Evolutionary conservation across 2,329 filamentous ascomycete species (phyloP).

Genomic region (Thielaviopsis punctulata): DNA sequence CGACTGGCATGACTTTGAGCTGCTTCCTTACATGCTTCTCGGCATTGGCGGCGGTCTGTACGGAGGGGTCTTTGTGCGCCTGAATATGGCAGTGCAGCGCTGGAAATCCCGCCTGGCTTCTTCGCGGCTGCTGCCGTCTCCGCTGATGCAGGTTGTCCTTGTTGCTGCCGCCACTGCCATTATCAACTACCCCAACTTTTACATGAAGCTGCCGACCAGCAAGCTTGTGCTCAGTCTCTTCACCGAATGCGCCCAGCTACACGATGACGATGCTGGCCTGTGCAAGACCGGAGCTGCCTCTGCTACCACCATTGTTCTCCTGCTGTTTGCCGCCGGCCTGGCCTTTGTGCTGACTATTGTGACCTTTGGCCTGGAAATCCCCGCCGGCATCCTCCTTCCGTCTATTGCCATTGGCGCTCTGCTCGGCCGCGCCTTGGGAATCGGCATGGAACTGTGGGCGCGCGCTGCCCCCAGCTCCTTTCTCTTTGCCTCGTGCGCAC

Average conservation of each 20-base stretch:
- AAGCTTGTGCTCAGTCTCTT: conserved; percentile 88
- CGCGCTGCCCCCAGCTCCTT: conserved; percentile 59
- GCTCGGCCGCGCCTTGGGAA: conserved; percentile 74
- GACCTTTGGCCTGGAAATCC: conserved; percentile 87
- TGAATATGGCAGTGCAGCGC: conserved; percentile 72
- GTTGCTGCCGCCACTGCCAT: conserved; percentile 69
- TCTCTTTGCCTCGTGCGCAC: conserved; percentile 63
- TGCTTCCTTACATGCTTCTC: conserved; percentile 71
- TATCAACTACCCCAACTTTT: conserved; percentile 89
- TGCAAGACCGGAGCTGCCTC: conserved; percentile 45
- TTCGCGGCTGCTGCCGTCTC: conserved; percentile 46
- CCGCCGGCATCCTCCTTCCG: conserved; percentile 86
- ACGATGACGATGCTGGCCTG: conserved; percentile 75
- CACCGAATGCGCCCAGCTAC: conserved; percentile 66
- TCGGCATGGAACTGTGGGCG: conserved; percentile 80
- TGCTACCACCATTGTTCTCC: conserved; percentile 63
- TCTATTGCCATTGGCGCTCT: conserved; percentile 92
- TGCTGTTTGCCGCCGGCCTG: conserved; percentile 65
- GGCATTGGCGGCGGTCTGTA: conserved; percentile 87
- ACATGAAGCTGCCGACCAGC: conserved; percentile 83
- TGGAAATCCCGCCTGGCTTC: conserved; percentile 47
- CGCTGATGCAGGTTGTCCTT: conserved; percentile 62
- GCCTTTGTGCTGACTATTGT: conserved; percentile 74
- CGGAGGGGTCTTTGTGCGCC: conserved; percentile 82
- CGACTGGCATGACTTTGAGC: conserved; percentile 87